A percentile compares a stretch with the other conserved stretches of the same genome.
These are phyloP conservation scores for Hygrophorus russula DNA, from an alignment of 768 basidiomycete species.

Conservation along the genomic window DNA sequence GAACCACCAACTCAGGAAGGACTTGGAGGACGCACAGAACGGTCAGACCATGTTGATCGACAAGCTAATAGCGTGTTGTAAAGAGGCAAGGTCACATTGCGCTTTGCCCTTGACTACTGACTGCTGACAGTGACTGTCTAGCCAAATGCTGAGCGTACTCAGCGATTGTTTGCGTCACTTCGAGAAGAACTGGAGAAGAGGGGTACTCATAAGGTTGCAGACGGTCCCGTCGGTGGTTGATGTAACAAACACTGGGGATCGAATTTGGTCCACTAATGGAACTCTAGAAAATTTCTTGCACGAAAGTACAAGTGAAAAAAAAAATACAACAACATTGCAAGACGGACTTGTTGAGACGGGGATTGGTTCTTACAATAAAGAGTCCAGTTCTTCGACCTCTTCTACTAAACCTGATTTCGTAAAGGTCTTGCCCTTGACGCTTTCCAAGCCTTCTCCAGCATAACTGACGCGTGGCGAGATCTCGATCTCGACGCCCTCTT, in stretches of 20 bases:
- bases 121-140: conserved; percentile 23
- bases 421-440: conserved; percentile 67
- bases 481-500: conserved; percentile 77
- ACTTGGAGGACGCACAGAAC: conserved; percentile 71
- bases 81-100: conserved; percentile 49
- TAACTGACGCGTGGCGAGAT: conserved; percentile 83
- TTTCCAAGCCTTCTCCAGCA: conserved; percentile 83
- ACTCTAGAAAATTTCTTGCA: not conserved
- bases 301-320: conserved; percentile 1
- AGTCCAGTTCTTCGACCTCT: conserved; percentile 60
- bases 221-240: conserved; percentile 35
- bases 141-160: conserved; percentile 78
- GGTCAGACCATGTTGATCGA: conserved; percentile 74
- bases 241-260: not conserved
- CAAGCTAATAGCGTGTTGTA: conserved; percentile 76
- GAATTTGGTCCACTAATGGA: not conserved
- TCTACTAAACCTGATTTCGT: conserved; percentile 63
- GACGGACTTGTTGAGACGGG: not conserved
- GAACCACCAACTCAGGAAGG: conserved; percentile 60
- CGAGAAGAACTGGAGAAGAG: conserved; percentile 76
- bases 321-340: not conserved
- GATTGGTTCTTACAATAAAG: conserved; percentile 32
- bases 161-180: conserved; percentile 68
- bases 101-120: not conserved
- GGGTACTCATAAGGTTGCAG: conserved; percentile 29